Conservation (phyloP, 140 eudicot species). For the Ambrosia hybrid region DNA sequence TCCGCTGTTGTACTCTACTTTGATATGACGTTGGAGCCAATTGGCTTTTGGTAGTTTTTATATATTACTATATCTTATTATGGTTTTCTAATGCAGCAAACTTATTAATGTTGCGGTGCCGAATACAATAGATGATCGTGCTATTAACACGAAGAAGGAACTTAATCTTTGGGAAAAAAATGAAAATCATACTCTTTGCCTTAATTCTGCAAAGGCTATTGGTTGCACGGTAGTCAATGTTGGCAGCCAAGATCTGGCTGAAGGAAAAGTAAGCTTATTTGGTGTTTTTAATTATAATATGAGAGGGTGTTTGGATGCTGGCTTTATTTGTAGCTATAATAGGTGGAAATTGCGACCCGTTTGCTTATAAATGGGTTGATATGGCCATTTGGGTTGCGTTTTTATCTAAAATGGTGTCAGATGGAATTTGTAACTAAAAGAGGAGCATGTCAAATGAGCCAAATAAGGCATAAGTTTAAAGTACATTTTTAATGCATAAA, state of each 20-base stretch:
- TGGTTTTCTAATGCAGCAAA: constrained; percentile 53
- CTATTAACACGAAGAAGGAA: constrained; percentile 62
- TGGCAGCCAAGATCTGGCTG: constrained; percentile 85
- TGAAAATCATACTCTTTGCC: constrained; percentile 80
- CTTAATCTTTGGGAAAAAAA: constrained; percentile 87
- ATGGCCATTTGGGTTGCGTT: not conserved
- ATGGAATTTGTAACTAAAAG: not conserved
- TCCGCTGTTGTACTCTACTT: constrained; percentile 43
- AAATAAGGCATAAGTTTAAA: not conserved
- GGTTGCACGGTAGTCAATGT: constrained; percentile 91
- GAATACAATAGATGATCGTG: constrained; percentile 81
- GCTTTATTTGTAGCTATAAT: not conserved
- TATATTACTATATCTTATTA: not conserved
- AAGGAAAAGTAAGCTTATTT: constrained; percentile 74
- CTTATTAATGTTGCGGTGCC: constrained; percentile 81
- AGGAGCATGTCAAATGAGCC: not conserved
- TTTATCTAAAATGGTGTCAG: not conserved
- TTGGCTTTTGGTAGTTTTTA: constrained; percentile 27
- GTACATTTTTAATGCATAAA: not conserved
- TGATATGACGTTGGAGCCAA: too few relatives aligned
- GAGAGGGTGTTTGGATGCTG: constrained; percentile 9
- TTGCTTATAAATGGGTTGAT: not conserved
- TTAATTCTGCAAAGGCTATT: constrained; percentile 83
- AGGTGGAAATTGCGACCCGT: not conserved
- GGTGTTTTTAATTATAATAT: constrained; percentile 9